A percentile compares a stretch with the other conserved stretches of the same genome.
These are phyloP conservation scores for Fusarium annulatum DNA, from an alignment of 2,329 filamentous ascomycete species.

Conservation along the genomic window DNA sequence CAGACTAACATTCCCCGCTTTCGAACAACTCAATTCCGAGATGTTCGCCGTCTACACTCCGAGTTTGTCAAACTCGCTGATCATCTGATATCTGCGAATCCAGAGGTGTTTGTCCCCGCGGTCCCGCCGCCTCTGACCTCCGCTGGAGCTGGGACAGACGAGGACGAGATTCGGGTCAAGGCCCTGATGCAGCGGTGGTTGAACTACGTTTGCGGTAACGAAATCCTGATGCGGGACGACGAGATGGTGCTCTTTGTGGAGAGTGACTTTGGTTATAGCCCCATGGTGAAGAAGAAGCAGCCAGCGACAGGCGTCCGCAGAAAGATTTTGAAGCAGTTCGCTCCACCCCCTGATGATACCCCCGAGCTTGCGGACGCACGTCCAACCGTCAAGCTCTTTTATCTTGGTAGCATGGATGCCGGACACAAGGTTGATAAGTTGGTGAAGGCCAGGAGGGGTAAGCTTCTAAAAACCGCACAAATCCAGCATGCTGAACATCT, in stretches of 20 bases:
- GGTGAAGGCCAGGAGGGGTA: constrained; percentile 92
- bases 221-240: constrained; percentile 92
- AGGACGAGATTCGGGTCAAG: constrained; percentile 92
- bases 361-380: constrained; percentile 91
- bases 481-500: constrained; percentile 34
- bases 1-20: constrained; percentile 99
- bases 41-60: constrained; percentile 93
- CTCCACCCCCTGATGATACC: constrained; percentile 95
- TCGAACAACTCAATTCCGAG: constrained; percentile 96
- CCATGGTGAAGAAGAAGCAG: constrained; percentile 94
- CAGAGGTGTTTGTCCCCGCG: constrained; percentile 92
- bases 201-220: constrained; percentile 91
- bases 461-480: constrained; percentile 1
- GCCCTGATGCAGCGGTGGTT: constrained; percentile 92
- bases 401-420: constrained; percentile 94
- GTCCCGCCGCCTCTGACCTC: constrained; percentile 95
- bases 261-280: constrained; percentile 97
- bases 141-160: constrained; percentile 93
- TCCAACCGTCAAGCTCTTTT: constrained; percentile 94
- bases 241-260: constrained; percentile 99
- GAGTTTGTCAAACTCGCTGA: constrained; percentile 97
- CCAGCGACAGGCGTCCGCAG: constrained; percentile 94
- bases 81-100: constrained; percentile 96
- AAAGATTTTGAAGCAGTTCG: constrained; percentile 98
- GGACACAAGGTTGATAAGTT: constrained; percentile 96